A percentile compares a stretch with the other conserved stretches of the same genome.
Conservation (phyloP, 371 early-diverging fungal genomes). For the Syncephalastrum contaminatum region DNA sequence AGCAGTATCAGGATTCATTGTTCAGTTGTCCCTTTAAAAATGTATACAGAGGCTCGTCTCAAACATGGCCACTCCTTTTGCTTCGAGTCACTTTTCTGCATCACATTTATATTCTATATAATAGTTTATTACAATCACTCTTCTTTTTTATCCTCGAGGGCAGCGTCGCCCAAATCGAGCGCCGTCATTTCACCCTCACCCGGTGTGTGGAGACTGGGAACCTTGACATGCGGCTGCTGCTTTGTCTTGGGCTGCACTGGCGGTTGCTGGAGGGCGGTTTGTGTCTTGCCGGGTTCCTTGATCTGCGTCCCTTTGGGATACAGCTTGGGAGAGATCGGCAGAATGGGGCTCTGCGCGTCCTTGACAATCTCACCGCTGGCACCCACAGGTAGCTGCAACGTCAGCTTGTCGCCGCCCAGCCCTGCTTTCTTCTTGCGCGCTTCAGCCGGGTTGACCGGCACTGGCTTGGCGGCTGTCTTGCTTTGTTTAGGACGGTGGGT, state of each 20-base stretch:
- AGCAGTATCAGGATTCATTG: no score
- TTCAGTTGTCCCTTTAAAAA: no score
- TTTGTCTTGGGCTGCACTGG: neutral
- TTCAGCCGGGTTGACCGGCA: neutral
- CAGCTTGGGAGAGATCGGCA: conserved; percentile 45
- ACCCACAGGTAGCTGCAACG: conserved; percentile 28
- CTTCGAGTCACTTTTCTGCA: no score
- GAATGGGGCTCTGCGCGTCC: conserved; percentile 45
- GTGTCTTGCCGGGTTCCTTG: conserved; percentile 4
- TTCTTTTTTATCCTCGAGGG: conserved; percentile 1
- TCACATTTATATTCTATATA: no score
- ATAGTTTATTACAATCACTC: no score
- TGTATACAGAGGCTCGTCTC: no score
- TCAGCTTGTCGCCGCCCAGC: neutral
- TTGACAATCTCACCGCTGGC: conserved; percentile 53
- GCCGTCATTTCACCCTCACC: conserved; percentile 17
- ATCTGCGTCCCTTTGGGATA: conserved; percentile 22
- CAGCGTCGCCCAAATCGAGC: conserved; percentile 24
- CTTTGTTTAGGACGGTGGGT: conserved; percentile 72
- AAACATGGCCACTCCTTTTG: no score
- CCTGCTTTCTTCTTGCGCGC: conserved; percentile 1
- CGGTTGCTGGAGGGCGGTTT: no score
- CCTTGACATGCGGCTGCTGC: neutral
- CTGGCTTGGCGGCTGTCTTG: no score
- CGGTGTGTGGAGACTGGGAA: neutral